phyloP scores from a whole-genome alignment of 768 basidiomycete genomes.

The Fomitopsis serialis region DNA sequence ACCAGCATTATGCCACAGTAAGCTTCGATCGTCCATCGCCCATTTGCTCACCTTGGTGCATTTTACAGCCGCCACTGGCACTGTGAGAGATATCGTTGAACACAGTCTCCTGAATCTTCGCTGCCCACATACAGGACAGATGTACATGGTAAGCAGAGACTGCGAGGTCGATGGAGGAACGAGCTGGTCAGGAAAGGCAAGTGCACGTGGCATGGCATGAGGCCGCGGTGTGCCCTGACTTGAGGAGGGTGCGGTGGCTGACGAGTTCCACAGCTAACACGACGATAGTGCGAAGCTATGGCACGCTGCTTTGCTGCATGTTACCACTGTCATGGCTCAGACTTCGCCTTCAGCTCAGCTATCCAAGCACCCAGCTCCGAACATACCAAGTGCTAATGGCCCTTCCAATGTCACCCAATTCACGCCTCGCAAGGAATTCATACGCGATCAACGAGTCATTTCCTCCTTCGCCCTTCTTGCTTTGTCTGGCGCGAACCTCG shows the following conservation, averaged over 20 bases:
- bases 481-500: slow-evolving; percentile 55
- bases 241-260: neutral
- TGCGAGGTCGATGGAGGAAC: neutral
- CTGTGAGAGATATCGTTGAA: no score
- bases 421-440: slow-evolving; percentile 68
- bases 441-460: slow-evolving; percentile 47
- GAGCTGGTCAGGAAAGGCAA: neutral
- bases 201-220: neutral
- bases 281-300: slow-evolving; percentile 4
- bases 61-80: no score
- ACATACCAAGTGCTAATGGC: slow-evolving; percentile 8
- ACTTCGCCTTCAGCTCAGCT: slow-evolving; percentile 11
- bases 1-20: no score
- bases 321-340: slow-evolving; percentile 18
- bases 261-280: slow-evolving; percentile 1
- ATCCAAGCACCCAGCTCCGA: slow-evolving; percentile 12
- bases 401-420: slow-evolving; percentile 45
- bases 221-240: neutral
- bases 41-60: no score
- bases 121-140: no score
- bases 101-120: no score
- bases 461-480: slow-evolving; percentile 68
- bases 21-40: no score
- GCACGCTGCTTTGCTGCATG: slow-evolving; percentile 4
- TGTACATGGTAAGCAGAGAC: no score